These are phyloP conservation scores for Aspergillus flavus DNA, from an alignment of 2,329 filamentous ascomycete genomes.

Conservation along the genomic window DNA sequence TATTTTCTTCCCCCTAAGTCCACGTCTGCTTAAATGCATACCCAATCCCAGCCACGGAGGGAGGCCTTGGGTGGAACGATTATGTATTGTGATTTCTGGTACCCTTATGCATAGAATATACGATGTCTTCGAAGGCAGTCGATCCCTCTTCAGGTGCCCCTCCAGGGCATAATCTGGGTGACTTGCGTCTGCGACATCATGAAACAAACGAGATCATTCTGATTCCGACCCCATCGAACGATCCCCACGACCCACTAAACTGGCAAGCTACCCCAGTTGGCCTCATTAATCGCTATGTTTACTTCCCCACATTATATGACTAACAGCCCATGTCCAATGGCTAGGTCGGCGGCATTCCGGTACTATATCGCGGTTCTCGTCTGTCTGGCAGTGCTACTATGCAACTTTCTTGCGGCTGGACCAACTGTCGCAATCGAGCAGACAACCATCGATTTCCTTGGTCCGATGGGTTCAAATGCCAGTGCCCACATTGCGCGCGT, in stretches of 20 bases:
- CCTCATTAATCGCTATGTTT: background rate
- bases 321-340: background rate
- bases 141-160: background rate
- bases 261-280: background rate
- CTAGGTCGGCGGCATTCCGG: background rate
- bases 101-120: too few species aligned
- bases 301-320: background rate
- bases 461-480: constrained; percentile 25
- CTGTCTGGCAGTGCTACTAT: constrained; percentile 54
- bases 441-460: constrained; percentile 53
- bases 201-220: background rate
- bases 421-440: constrained; percentile 55
- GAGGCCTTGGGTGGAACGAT: background rate
- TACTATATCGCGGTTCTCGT: background rate
- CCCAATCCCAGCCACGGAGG: too few species aligned
- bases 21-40: background rate
- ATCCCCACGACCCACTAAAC: background rate
- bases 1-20: background rate
- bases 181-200: background rate
- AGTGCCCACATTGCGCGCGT: constrained; percentile 19
- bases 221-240: background rate
- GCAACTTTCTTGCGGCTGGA: constrained; percentile 60
- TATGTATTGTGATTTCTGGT: background rate
- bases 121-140: background rate
- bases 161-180: background rate